Base-by-base conservation (phyloP, 345 rosid species). In the Triadica sebifera region DNA sequence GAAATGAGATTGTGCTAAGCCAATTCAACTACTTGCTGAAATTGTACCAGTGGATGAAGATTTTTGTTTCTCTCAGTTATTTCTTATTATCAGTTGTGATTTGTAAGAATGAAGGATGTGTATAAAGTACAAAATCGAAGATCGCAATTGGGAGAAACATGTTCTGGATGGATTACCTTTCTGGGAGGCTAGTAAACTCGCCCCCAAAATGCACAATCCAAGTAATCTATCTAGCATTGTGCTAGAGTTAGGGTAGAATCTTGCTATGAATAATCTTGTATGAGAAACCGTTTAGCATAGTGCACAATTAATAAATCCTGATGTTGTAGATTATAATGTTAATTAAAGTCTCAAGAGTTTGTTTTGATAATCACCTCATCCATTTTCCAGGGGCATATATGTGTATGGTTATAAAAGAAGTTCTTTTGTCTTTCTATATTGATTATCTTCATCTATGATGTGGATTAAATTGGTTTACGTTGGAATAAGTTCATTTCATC, bases 351-450 rank as follows among this genome's bases (percentile, higher is more conserved):
- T 29, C 39, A 34, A 29, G 34, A 61, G 45, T 34, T 61, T 2
- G 8, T 25, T 24, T 2, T 8, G 16, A 64, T 41, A n/a, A 15
- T 64, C 16, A 64, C 5, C 50, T 64, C n/a, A 64, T 64, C 50
- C 22, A 38, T 20, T 19, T n/a, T 41, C 8, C 15, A 2, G 41
- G 68, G 67, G 49, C n/a, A 39, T 16, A 64, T 62, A 8, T 4
- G 16, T 39, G 20, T 39, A 11, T 64, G 24, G 17, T n/a, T 64
- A 41, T 64, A 4, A 34, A 9, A 10, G 68, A 65, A 65, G 19
- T 45, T 20, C 34, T 43, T 52, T 65, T 65, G 29, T n/a, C 39
- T 65, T 65, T 65, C 47, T n/a, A 22, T 65, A 22, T 65, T 65
- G 15, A 41, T 64, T 39, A 41, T 20, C 12, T 6, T 19, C 52